Evolutionary conservation across 495 filamentous ascomycete genomes (phyloP).

Genomic region (Neurospora hispaniola): DNA sequence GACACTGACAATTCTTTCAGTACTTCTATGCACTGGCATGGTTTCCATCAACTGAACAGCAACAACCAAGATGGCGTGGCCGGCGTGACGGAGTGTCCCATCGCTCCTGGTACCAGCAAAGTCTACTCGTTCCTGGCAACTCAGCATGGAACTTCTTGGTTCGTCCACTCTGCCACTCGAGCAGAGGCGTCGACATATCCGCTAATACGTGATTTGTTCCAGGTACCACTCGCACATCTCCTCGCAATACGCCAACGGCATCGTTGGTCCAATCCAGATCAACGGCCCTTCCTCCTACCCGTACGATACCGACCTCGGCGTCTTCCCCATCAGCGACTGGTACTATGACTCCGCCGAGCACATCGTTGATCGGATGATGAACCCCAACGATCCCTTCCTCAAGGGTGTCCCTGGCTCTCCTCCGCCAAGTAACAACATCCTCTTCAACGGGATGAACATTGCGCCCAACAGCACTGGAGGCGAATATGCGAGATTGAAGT

Average conservation of each 20-base stretch:
- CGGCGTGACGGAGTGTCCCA: constrained; percentile 32
- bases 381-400: constrained; percentile 34
- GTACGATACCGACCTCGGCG: constrained; percentile 45
- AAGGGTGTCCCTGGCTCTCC: constrained; percentile 10
- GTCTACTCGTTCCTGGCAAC: constrained; percentile 42
- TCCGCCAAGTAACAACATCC: constrained; percentile 10
- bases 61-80: constrained; percentile 30
- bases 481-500: constrained; percentile 15
- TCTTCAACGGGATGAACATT: constrained; percentile 30
- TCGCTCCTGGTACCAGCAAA: constrained; percentile 25
- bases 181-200: neutral
- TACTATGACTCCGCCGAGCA: constrained; percentile 14
- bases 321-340: constrained; percentile 26
- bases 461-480: constrained; percentile 9
- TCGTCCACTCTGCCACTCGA: neutral
- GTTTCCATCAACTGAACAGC: constrained; percentile 21
- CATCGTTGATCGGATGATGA: constrained; percentile 6
- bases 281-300: constrained; percentile 34
- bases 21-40: constrained; percentile 21
- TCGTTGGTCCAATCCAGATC: constrained; percentile 36
- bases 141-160: constrained; percentile 45
- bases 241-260: constrained; percentile 35
- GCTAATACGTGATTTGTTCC: neutral
- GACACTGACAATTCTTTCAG: neutral
- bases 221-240: constrained; percentile 42